A percentile compares a stretch with the other conserved stretches of the same genome.
Conservation (phyloP, 2,329 filamentous ascomycete species). For the Nigrospora sphaerica region DNA sequence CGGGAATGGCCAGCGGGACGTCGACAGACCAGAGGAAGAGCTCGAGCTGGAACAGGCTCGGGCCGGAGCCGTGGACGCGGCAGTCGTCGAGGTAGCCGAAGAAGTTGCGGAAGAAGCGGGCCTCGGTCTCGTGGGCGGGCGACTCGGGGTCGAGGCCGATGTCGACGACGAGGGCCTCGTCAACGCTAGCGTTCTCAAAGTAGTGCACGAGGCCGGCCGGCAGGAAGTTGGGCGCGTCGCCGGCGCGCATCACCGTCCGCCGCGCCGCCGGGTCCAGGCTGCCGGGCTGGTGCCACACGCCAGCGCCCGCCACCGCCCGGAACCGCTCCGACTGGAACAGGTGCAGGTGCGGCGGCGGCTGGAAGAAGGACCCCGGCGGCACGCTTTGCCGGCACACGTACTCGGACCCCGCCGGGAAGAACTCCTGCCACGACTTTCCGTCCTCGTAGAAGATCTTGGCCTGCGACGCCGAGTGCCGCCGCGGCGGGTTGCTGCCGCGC, state of each 20-base stretch:
- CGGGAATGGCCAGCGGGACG: slow-evolving; percentile 12
- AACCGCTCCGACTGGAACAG: slow-evolving; percentile 15
- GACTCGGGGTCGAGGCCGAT: slow-evolving; percentile 13
- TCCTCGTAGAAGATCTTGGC: slow-evolving; percentile 14
- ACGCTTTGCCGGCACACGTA: slow-evolving; percentile 12
- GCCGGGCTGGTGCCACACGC: slow-evolving; percentile 9
- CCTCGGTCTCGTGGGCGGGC: slow-evolving; percentile 9
- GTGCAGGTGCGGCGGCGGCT: slow-evolving; percentile 16
- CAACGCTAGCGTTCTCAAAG: slow-evolving; percentile 13
- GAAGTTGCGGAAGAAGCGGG: slow-evolving; percentile 17
- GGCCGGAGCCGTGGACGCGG: slow-evolving; percentile 5
- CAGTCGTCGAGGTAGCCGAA: slow-evolving; percentile 18
- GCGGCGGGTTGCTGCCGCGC: slow-evolving; percentile 7
- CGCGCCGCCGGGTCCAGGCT: slow-evolving; percentile 5
- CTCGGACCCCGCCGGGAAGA: slow-evolving; percentile 9
- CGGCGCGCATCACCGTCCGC: slow-evolving; percentile 6
- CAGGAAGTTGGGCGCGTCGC: slow-evolving; percentile 5
- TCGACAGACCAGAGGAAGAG: slow-evolving; percentile 14
- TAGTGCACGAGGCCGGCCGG: slow-evolving; percentile 11
- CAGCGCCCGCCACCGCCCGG: slow-evolving; percentile 8
- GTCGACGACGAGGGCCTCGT: slow-evolving; percentile 11
- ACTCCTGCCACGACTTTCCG: slow-evolving; percentile 10
- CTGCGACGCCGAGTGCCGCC: slow-evolving; percentile 7
- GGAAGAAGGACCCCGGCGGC: slow-evolving; percentile 12
- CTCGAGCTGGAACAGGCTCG: slow-evolving; percentile 15